A percentile compares a stretch with the other conserved stretches of the same genome.
phyloP scores from a whole-genome alignment of 306 rosid genomes.

The Rosa persica region DNA sequence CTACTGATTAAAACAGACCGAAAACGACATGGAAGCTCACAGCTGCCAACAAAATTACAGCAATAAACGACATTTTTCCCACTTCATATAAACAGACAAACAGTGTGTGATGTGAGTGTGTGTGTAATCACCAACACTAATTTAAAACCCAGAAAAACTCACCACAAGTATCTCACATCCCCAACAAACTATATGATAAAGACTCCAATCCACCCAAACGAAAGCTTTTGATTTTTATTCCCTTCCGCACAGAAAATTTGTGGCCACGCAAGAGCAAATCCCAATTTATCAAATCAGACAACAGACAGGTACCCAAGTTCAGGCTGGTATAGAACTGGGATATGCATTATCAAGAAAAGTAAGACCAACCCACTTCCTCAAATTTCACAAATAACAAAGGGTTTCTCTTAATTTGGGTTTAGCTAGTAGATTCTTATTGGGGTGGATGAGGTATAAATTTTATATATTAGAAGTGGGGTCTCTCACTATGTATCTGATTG shows the following conservation, averaged over 20 bases:
- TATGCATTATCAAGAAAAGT: background rate
- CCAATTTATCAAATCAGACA: slow-evolving; percentile 15
- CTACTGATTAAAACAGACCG: slow-evolving; percentile 3
- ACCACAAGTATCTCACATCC: slow-evolving; percentile 34
- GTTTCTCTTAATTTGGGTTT: slow-evolving; percentile 7
- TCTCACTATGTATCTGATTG: slow-evolving; percentile 13
- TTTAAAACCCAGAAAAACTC: slow-evolving; percentile 33
- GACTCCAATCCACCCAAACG: slow-evolving; percentile 11
- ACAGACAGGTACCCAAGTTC: slow-evolving; percentile 20
- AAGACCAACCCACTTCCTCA: slow-evolving; percentile 18
- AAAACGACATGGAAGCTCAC: background rate
- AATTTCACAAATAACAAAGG: slow-evolving; percentile 1
- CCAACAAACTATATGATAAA: background rate
- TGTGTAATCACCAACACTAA: slow-evolving; percentile 15
- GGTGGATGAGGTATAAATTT: background rate
- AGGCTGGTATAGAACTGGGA: slow-evolving; percentile 2
- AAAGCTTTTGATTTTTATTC: slow-evolving; percentile 18
- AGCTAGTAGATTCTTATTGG: background rate
- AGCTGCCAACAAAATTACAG: slow-evolving; percentile 32
- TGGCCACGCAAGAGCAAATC: slow-evolving; percentile 17
- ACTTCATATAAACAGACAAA: slow-evolving; percentile 31
- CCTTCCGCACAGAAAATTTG: slow-evolving; percentile 15
- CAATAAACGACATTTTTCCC: slow-evolving; percentile 35
- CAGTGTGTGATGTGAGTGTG: background rate
- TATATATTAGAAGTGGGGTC: slow-evolving; percentile 39